phyloP scores from a whole-genome alignment of 164 flowering plant species.

The Stephania yunnanensis region DNA sequence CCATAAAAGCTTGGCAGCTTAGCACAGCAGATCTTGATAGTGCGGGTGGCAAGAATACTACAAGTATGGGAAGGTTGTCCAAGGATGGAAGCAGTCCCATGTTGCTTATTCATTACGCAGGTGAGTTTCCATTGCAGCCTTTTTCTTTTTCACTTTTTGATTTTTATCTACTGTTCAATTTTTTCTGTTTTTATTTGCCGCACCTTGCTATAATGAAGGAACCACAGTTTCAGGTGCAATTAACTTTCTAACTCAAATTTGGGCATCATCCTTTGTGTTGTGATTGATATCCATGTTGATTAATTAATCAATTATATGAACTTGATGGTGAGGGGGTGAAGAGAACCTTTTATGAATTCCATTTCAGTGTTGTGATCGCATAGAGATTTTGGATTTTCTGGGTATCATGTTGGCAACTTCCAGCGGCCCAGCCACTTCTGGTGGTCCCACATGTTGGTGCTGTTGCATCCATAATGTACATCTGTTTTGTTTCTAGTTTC shows the following conservation, averaged over 20 bases:
- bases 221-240: neutral
- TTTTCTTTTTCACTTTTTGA: neutral
- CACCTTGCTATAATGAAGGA: neutral
- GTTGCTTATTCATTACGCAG: conserved; percentile 89
- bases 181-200: neutral
- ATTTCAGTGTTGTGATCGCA: no score
- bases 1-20: conserved; percentile 91
- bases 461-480: no score
- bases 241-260: neutral
- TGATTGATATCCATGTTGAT: no score
- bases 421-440: no score
- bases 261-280: neutral
- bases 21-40: conserved; percentile 50
- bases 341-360: no score
- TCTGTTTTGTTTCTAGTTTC: no score
- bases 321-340: no score
- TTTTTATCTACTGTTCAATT: neutral
- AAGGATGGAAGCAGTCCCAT: conserved; percentile 87
- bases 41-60: conserved; percentile 42
- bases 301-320: no score
- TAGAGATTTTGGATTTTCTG: no score
- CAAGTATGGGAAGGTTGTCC: conserved; percentile 45
- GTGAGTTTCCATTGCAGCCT: conserved; percentile 27
- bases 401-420: no score
- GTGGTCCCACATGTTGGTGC: no score